phyloP scores from a whole-genome alignment of 768 basidiomycete species.

The Pulveroboletus sp. region DNA sequence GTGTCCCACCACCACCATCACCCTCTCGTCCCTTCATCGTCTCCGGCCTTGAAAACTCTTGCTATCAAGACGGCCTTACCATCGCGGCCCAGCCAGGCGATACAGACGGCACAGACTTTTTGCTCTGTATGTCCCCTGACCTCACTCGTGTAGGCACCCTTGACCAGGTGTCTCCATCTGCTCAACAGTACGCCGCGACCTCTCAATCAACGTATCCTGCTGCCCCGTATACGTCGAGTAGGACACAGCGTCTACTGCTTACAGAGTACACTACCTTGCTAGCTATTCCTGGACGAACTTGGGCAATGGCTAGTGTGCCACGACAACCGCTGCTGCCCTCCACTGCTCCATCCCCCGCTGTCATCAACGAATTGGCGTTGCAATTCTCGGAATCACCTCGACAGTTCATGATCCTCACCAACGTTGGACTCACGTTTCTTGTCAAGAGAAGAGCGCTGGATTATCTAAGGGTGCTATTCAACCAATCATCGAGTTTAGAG shows the following conservation, averaged over 20 bases:
- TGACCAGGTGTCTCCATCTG: constrained; percentile 55
- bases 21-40: constrained; percentile 57
- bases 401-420: constrained; percentile 87
- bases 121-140: constrained; percentile 75
- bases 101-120: constrained; percentile 67
- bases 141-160: constrained; percentile 68
- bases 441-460: constrained; percentile 83
- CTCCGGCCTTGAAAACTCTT: constrained; percentile 57
- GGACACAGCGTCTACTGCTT: constrained; percentile 56
- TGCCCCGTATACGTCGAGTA: constrained; percentile 38
- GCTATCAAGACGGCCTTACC: constrained; percentile 64
- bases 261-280: constrained; percentile 77
- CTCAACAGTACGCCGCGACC: constrained; percentile 32
- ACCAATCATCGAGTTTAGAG: constrained; percentile 79
- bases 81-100: constrained; percentile 76
- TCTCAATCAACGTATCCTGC: constrained; percentile 39
- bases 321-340: constrained; percentile 33
- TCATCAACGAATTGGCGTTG: constrained; percentile 77
- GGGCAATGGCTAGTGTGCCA: constrained; percentile 71
- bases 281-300: constrained; percentile 79
- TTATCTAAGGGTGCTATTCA: constrained; percentile 73
- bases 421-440: constrained; percentile 79
- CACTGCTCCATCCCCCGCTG: constrained; percentile 45
- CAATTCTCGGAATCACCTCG: constrained; percentile 74
- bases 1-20: constrained; percentile 40